Base-by-base conservation (phyloP, 2,329 filamentous ascomycete species). In the Colletotrichum neosansevieriae region DNA sequence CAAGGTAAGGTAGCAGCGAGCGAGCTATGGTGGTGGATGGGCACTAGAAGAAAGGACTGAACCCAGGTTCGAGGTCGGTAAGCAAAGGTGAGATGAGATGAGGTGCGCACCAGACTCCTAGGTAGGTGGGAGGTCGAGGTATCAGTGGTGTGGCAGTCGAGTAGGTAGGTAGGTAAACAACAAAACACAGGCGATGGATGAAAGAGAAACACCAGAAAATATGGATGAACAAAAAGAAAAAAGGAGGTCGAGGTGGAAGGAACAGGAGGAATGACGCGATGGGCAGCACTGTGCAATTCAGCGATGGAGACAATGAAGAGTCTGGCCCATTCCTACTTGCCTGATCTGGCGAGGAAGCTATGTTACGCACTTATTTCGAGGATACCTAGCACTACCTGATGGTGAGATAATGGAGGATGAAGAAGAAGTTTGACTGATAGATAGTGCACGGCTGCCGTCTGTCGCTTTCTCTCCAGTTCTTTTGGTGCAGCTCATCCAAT, bases 51-150 rank as follows among this genome's bases (percentile, higher is more conserved):
- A 50, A 50, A 24, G 12, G 57, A 50, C 32, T 24, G 44, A 59
- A 9, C 42, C 17, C 13, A 29, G 17, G 15, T 21, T 21, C 49
- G 57, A 34, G 57, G 34, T 40, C 29, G 57, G 44, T 59, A n/a
- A 59, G 57, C 44, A 59, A 29, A 40, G 44, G 45, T 38, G 56
- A 58, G 56, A 47, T 58, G 57, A 59, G 44, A 49, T 59, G 57
- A 50, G 57, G 57, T 38, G 42, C 17, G 44, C 11, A 24, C 3
- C 4, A 24, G 24, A 24, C 13, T 12, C 36, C 34, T 38, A 38
- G 34, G 34, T 4, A 38, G 36, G 36, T 3, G 3, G 11, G 13
- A 38, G 36, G 36, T 38, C 36, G 36, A 38, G 42, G 29, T 38
- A 50, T 10, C 29, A 29, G 58, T 21, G 47, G 58, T 45, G 36